Evolutionary conservation across 2,329 filamentous ascomycete species (phyloP).

Genomic region (Diaporthe vaccinii): DNA sequence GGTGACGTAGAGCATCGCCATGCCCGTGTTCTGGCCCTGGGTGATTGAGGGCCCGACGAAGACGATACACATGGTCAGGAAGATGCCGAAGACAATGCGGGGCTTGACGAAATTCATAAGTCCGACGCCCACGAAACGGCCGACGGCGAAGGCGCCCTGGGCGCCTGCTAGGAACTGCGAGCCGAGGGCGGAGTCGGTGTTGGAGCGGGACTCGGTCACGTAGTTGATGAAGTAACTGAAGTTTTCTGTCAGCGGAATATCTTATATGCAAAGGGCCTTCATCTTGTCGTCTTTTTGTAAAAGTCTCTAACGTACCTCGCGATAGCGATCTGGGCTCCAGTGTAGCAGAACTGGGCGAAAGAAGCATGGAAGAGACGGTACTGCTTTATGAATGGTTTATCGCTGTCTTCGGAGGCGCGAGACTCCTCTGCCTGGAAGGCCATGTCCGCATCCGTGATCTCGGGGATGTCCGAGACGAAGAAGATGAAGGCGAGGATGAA

Average conservation of each 20-base stretch:
- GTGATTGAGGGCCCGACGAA: slow-evolving; percentile 69
- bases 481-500: slow-evolving; percentile 76
- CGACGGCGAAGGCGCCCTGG: slow-evolving; percentile 79
- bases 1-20: slow-evolving; percentile 76
- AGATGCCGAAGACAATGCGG: slow-evolving; percentile 76
- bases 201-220: slow-evolving; percentile 69
- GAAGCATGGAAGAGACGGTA: slow-evolving; percentile 83
- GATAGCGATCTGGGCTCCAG: slow-evolving; percentile 77
- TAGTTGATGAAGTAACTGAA: slow-evolving; percentile 80
- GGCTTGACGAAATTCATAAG: slow-evolving; percentile 78
- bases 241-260: not conserved
- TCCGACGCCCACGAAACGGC: slow-evolving; percentile 76
- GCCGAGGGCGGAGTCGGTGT: slow-evolving; percentile 64
- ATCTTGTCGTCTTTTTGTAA: no score
- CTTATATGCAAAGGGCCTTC: no score
- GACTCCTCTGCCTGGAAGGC: slow-evolving; percentile 68
- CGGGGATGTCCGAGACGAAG: slow-evolving; percentile 76
- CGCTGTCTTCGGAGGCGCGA: slow-evolving; percentile 65
- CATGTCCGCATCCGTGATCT: slow-evolving; percentile 81
- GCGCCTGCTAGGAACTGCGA: slow-evolving; percentile 81
- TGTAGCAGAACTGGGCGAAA: slow-evolving; percentile 84
- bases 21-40: slow-evolving; percentile 59
- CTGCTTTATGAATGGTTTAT: slow-evolving; percentile 75
- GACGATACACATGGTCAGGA: slow-evolving; percentile 73
- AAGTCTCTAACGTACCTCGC: slow-evolving; percentile 52